A percentile compares a stretch with the other conserved stretches of the same genome.
These are phyloP conservation scores for Dorcoceras hygrometricum DNA, from an alignment of 257 asterid species.

Conservation along the genomic window DNA sequence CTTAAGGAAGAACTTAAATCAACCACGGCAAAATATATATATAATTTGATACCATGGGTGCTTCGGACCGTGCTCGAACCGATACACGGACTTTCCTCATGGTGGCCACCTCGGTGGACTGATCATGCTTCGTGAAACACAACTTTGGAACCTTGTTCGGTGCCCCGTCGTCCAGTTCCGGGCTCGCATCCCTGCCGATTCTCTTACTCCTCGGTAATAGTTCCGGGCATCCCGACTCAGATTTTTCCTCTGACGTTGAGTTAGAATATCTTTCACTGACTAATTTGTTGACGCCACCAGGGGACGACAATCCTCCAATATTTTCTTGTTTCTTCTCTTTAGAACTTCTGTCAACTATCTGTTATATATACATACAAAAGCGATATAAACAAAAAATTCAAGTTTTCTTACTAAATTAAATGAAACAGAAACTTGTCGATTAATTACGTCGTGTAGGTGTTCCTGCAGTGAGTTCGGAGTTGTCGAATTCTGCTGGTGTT, in stretches of 20 bases:
- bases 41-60: constrained; percentile 61
- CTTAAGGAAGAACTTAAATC: neutral
- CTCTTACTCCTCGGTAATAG: constrained; percentile 37
- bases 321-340: constrained; percentile 34
- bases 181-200: constrained; percentile 61
- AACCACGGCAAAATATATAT: neutral
- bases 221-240: constrained; percentile 59
- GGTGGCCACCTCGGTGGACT: constrained; percentile 63
- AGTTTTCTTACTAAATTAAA: neutral
- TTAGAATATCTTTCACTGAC: constrained; percentile 39
- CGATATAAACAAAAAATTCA: neutral
- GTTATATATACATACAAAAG: neutral
- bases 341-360: constrained; percentile 31
- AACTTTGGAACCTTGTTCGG: constrained; percentile 51
- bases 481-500: constrained; percentile 30
- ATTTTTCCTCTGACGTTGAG: constrained; percentile 75
- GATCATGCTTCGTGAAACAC: constrained; percentile 42
- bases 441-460: constrained; percentile 29
- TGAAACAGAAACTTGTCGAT: no score
- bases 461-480: constrained; percentile 26
- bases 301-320: constrained; percentile 36
- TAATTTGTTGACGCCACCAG: constrained; percentile 2
- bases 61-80: constrained; percentile 95
- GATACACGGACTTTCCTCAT: constrained; percentile 97
- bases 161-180: constrained; percentile 65